These are phyloP conservation scores for Paraconiothyrium brasiliense DNA, from an alignment of 2,329 filamentous ascomycete genomes.

Conservation along the genomic window DNA sequence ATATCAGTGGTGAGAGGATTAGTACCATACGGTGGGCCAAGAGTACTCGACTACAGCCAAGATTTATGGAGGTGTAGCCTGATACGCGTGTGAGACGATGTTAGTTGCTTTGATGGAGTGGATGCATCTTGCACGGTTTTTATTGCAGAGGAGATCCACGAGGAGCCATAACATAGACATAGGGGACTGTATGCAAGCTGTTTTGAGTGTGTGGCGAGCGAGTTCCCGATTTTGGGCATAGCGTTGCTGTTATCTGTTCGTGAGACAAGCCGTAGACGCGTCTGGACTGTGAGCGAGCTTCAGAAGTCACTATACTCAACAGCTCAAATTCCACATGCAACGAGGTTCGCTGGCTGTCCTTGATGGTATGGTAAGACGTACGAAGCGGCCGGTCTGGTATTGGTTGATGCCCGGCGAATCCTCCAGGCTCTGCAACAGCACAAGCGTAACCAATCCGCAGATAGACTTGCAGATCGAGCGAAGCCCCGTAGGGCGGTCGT, in stretches of 20 bases:
- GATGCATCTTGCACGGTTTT: not conserved
- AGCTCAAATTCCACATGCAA: not conserved
- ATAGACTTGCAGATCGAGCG: constrained; percentile 1
- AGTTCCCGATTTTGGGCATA: not conserved
- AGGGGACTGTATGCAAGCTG: not conserved
- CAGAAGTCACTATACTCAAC: too few relatives aligned
- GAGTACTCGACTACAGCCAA: not conserved
- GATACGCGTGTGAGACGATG: not conserved
- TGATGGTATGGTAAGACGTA: not conserved
- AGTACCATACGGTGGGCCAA: not conserved
- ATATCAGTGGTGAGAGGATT: not conserved
- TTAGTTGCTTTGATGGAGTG: not conserved
- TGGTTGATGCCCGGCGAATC: not conserved
- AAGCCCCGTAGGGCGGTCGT: not conserved
- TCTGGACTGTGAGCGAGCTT: too few relatives aligned
- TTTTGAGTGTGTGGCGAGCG: not conserved
- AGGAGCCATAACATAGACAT: not conserved
- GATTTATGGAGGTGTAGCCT: not conserved
- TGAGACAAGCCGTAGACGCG: too few relatives aligned
- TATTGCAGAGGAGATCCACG: not conserved
- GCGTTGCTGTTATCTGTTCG: too few relatives aligned
- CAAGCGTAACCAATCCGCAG: not conserved
- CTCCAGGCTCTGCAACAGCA: not conserved
- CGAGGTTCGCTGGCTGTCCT: not conserved
- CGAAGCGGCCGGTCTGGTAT: not conserved